Percentiles rank a stretch among this genome's conserved stretches.
Conservation (phyloP, 225 moss, liverwort and hornwort genomes). For the Physcomitrellopsis africana region DNA sequence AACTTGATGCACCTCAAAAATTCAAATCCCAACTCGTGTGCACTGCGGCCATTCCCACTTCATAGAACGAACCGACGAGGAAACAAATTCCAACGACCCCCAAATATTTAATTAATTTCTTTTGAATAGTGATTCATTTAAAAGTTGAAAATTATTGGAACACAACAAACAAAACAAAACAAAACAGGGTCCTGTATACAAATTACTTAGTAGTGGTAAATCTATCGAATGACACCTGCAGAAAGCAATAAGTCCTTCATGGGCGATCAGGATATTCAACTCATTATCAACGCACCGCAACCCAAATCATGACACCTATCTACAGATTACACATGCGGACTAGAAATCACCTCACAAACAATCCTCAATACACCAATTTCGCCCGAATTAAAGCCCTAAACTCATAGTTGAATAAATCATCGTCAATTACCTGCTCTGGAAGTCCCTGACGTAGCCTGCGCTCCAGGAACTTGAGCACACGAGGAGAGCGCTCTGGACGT, state of each 20-base stretch:
- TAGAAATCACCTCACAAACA: not conserved
- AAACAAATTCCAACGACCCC: not conserved
- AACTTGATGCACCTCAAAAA: not conserved
- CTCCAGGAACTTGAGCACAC: slow-evolving; percentile 20
- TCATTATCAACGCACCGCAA: not conserved
- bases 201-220: not conserved
- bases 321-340: not conserved
- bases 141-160: no score
- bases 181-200: not conserved
- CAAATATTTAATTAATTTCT: no score
- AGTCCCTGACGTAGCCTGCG: slow-evolving; percentile 14
- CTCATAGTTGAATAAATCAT: not conserved
- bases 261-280: not conserved
- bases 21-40: slow-evolving; percentile 12
- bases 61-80: not conserved
- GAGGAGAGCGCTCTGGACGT: slow-evolving; percentile 29
- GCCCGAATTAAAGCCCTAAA: not conserved
- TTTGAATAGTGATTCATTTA: no score
- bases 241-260: not conserved
- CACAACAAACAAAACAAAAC: not conserved
- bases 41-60: not conserved
- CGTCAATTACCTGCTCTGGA: slow-evolving; percentile 13
- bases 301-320: not conserved
- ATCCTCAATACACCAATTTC: slow-evolving; percentile 1
- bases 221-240: not conserved